Conservation (phyloP, 1,139 yeast genomes). For the Lodderomyces jiufengensis region DNA sequence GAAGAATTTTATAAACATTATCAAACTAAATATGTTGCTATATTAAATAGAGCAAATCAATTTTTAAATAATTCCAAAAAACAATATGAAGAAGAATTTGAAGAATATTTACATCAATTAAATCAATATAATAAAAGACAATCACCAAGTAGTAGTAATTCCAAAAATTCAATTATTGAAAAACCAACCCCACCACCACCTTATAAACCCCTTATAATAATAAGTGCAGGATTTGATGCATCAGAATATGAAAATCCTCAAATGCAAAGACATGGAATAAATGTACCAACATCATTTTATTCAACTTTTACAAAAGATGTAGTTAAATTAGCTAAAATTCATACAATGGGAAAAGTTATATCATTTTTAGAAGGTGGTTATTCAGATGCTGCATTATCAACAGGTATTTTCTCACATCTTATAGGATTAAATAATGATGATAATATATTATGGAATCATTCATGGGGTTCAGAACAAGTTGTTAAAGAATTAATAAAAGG, state of each 20-base stretch:
- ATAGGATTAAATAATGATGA: slow-evolving; percentile 53
- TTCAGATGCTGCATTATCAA: slow-evolving; percentile 76
- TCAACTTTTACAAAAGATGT: slow-evolving; percentile 72
- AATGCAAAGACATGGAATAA: slow-evolving; percentile 84
- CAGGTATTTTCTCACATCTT: slow-evolving; percentile 78
- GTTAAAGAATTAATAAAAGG: slow-evolving; percentile 68
- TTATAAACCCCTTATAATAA: slow-evolving; percentile 66
- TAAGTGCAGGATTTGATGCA: slow-evolving; percentile 89
- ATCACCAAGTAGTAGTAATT: slow-evolving; percentile 25
- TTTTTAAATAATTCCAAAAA: slow-evolving; percentile 52
- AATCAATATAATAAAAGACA: slow-evolving; percentile 28
- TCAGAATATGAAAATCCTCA: slow-evolving; percentile 77
- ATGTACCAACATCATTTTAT: slow-evolving; percentile 80
- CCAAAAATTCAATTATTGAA: slow-evolving; percentile 7
- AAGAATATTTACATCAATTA: slow-evolving; percentile 26
- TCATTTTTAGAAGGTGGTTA: slow-evolving; percentile 86
- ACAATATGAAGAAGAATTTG: slow-evolving; percentile 39
- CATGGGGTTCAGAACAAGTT: slow-evolving; percentile 61
- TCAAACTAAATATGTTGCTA: slow-evolving; percentile 55
- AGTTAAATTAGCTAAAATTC: slow-evolving; percentile 58
- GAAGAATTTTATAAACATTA: slow-evolving; percentile 67
- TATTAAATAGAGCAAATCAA: slow-evolving; percentile 67
- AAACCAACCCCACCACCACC: slow-evolving; percentile 42
- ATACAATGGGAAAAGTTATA: slow-evolving; percentile 58
- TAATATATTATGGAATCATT: slow-evolving; percentile 54